Percentiles rank a stretch among this genome's conserved stretches.
Evolutionary conservation across 1,284 basidiomycete species (phyloP).

Genomic region (Ustilago nuda): DNA sequence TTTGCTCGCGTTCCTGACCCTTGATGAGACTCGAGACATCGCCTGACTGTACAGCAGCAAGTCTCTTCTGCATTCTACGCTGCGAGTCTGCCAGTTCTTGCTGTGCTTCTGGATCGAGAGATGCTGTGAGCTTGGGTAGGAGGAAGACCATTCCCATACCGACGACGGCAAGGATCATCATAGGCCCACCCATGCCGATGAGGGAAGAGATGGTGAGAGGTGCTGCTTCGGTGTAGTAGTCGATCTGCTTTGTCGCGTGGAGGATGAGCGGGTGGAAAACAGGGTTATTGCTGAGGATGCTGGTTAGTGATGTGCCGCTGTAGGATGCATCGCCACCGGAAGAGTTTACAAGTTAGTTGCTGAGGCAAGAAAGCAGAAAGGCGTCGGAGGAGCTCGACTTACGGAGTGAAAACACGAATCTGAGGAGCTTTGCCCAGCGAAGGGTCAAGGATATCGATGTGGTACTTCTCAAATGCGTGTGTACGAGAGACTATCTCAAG

Average conservation of each 20-base stretch:
- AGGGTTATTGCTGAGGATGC: slow-evolving; percentile 31
- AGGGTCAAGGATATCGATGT: slow-evolving; percentile 41
- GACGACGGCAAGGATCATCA: slow-evolving; percentile 46
- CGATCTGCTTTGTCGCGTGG: slow-evolving; percentile 40
- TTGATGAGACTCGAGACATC: slow-evolving; percentile 47
- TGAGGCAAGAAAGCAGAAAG: not conserved
- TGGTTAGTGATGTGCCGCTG: slow-evolving; percentile 44
- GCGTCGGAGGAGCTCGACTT: slow-evolving; percentile 9
- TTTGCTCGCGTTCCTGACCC: slow-evolving; percentile 21
- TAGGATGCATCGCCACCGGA: not conserved
- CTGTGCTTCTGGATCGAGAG: slow-evolving; percentile 52
- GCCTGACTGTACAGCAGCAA: slow-evolving; percentile 51
- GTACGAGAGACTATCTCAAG: slow-evolving; percentile 41
- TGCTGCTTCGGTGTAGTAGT: slow-evolving; percentile 45
- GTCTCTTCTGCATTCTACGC: slow-evolving; percentile 48
- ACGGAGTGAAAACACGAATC: slow-evolving; percentile 48
- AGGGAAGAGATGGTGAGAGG: slow-evolving; percentile 42
- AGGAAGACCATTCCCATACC: slow-evolving; percentile 47
- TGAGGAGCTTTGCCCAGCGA: slow-evolving; percentile 33
- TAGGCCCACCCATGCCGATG: slow-evolving; percentile 48
- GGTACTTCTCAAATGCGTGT: slow-evolving; percentile 46
- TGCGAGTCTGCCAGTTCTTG: slow-evolving; percentile 50
- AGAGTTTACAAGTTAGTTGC: not conserved
- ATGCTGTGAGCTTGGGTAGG: slow-evolving; percentile 42
- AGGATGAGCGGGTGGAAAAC: slow-evolving; percentile 47